Evolutionary conservation across 441 rosid species (phyloP).

Genomic region (Theobroma grandiflorum): DNA sequence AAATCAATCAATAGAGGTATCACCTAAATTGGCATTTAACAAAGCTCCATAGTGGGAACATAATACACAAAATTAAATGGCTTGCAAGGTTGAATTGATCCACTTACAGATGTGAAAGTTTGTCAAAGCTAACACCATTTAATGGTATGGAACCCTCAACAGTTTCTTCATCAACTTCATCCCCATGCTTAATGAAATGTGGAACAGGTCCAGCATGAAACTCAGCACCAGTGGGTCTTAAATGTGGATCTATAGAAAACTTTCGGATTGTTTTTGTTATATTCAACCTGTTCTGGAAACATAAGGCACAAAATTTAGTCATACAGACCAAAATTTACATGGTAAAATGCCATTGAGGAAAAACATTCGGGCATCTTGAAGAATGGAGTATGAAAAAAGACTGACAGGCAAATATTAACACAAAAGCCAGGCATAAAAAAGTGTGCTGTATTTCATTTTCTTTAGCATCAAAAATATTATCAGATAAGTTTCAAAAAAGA

Average conservation of each 20-base stretch:
- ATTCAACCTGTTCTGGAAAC: constrained; percentile 95
- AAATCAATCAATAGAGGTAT: constrained; percentile 11
- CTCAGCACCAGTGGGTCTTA: constrained; percentile 83
- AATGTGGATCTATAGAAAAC: constrained; percentile 84
- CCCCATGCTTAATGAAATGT: constrained; percentile 86
- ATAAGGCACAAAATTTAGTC: constrained; percentile 40
- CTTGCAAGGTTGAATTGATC: constrained; percentile 33
- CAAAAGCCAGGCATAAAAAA: neutral
- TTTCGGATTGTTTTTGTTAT: constrained; percentile 95
- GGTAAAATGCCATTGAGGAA: constrained; percentile 5
- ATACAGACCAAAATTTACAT: constrained; percentile 7
- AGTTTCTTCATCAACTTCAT: constrained; percentile 71
- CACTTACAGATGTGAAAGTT: constrained; percentile 77
- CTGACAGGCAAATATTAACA: neutral
- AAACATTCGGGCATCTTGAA: neutral
- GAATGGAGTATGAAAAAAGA: constrained; percentile 1
- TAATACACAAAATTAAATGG: constrained; percentile 15
- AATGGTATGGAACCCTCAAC: constrained; percentile 70
- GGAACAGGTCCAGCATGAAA: constrained; percentile 72
- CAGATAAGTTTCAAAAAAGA: neutral
- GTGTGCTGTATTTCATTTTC: neutral
- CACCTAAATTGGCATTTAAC: constrained; percentile 17
- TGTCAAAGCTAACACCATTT: constrained; percentile 70
- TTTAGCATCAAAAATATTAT: constrained; percentile 1
- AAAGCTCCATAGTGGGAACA: constrained; percentile 19